Base-by-base conservation (phyloP, 2,329 filamentous ascomycete genomes). In the Dryadomyces quercus-mongolicae region DNA sequence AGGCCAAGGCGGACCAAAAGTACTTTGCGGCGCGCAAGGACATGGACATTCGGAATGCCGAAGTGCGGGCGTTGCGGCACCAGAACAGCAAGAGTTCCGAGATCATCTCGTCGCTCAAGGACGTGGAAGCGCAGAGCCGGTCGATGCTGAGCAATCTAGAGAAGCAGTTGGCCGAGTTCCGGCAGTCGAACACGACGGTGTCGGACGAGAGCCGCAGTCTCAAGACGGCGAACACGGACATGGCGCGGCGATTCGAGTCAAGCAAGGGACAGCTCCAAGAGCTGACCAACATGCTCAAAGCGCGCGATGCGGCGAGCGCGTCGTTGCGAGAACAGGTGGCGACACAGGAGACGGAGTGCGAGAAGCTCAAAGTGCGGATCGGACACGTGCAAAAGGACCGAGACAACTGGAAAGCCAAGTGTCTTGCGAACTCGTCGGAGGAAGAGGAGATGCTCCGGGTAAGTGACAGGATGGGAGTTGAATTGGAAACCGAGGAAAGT, bases 11-110 rank as follows among this genome's bases (percentile, higher is more conserved):
- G 1, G 93, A 98, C 64, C 92, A 97, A 65, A 97, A 97, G 69
- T 98, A 95, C 66, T 97, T 97, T 67, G 88, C 88, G 1, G 89
- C 91, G 9, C 90, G 95, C 76, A 96, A 95, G 66, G 86, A 91
- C 61, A 94, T 92, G 64, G 92, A 97, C 64, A 84, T 86, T 47
- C 80, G 89, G 51, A 85, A 90, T 55, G 77, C 80, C 56, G 92
- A 97, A 69, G 84, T 94, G 49, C 79, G 87, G 61, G 80, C 84
- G 3, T 72, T 96, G 55, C 83, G 89, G 57, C 77, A 82, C 58
- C 91, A 97, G 67, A 94, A 92, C 64, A 77, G 81, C 49, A 95
- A 95, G 70, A 94, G 88, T 55, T 90, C 89, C 0, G 93, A 97
- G 66, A 94, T 97, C 56, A 91, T 98, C 45, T 80, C 89, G 0